Percentiles rank a stretch among this genome's conserved stretches.
Conservation (phyloP, 306 rosid genomes). For the Vigna mungo region DNA sequence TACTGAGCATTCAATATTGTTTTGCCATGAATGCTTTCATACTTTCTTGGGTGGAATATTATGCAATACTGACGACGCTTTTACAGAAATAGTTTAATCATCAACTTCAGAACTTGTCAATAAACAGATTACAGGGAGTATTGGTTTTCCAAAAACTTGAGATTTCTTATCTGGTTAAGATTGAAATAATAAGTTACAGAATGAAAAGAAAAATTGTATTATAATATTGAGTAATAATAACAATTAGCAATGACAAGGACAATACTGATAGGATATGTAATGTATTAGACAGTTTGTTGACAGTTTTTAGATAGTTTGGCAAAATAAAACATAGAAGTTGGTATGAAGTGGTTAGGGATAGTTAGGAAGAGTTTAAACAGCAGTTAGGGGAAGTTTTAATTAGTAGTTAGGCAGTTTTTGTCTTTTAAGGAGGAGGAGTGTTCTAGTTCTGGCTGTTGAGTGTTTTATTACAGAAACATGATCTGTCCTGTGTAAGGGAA, state of each 20-base stretch:
- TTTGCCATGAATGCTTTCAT: conserved; percentile 33
- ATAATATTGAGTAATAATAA: conserved; percentile 27
- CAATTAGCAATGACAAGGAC: conserved; percentile 16
- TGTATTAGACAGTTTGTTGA: too few relatives aligned
- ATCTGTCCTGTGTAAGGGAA: too few relatives aligned
- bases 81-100: conserved; percentile 31
- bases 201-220: not conserved
- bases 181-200: conserved; percentile 31
- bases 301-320: too few relatives aligned
- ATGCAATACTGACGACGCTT: conserved; percentile 27
- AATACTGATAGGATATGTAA: not conserved
- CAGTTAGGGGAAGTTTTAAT: too few relatives aligned
- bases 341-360: too few relatives aligned
- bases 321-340: too few relatives aligned
- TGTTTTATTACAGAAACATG: too few relatives aligned
- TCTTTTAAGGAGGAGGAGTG: too few relatives aligned
- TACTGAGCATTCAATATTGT: conserved; percentile 24
- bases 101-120: conserved; percentile 24
- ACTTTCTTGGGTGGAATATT: conserved; percentile 12
- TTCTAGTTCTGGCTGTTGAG: too few relatives aligned
- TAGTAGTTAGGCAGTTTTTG: too few relatives aligned
- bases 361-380: too few relatives aligned
- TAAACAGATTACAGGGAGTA: conserved; percentile 13
- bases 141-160: conserved; percentile 28
- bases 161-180: conserved; percentile 19